These are phyloP conservation scores for Thermothelomyces thermophilus DNA, from an alignment of 2,329 filamentous ascomycete species.

Conservation along the genomic window DNA sequence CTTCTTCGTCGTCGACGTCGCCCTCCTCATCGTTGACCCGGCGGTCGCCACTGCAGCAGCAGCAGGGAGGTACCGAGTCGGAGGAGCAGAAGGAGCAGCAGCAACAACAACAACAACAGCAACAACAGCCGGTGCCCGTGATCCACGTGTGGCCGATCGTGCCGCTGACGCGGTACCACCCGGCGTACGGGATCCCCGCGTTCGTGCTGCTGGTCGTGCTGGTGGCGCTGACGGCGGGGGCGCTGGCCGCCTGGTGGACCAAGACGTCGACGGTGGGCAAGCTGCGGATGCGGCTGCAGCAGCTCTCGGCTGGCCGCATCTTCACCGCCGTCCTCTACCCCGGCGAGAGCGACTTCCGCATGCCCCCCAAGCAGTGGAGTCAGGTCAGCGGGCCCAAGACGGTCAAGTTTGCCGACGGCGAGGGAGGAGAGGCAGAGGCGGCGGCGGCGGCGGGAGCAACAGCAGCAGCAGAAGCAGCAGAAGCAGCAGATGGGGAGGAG, in stretches of 20 bases:
- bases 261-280: background rate
- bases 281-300: conserved; percentile 14
- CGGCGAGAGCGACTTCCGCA: conserved; percentile 13
- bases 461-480: too few relatives aligned
- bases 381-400: conserved; percentile 2
- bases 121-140: too few relatives aligned
- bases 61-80: too few relatives aligned
- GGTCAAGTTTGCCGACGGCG: conserved; percentile 1
- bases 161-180: conserved; percentile 29
- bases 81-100: too few relatives aligned
- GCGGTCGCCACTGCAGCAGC: too few relatives aligned
- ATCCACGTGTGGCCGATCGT: conserved; percentile 25
- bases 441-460: background rate
- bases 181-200: conserved; percentile 31
- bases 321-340: conserved; percentile 20
- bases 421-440: background rate
- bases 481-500: too few relatives aligned
- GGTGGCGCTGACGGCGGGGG: background rate
- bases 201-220: conserved; percentile 2
- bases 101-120: too few relatives aligned
- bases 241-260: background rate
- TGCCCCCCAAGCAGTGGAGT: conserved; percentile 17
- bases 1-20: too few relatives aligned
- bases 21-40: too few relatives aligned
- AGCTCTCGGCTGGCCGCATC: conserved; percentile 19